Percentiles rank a stretch among this genome's conserved stretches.
phyloP scores from a whole-genome alignment of 768 basidiomycete species.

The Leccinum barrowsii region DNA sequence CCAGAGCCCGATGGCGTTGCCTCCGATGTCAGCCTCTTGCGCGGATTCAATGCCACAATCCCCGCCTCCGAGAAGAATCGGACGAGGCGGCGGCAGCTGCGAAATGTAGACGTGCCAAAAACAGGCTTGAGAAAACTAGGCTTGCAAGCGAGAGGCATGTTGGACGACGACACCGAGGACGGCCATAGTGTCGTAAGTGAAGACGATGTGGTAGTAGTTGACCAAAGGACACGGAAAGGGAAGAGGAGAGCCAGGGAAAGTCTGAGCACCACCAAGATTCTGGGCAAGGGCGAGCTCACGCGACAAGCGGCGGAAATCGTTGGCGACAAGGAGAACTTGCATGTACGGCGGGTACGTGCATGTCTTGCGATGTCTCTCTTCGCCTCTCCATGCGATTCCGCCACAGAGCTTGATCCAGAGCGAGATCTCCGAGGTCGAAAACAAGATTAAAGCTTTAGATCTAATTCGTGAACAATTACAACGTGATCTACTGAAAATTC shows the following conservation, averaged over 20 bases:
- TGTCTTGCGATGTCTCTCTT: constrained; percentile 3
- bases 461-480: constrained; percentile 77
- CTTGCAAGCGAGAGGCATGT: constrained; percentile 71
- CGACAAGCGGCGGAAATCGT: constrained; percentile 84
- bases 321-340: constrained; percentile 89
- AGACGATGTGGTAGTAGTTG: constrained; percentile 69
- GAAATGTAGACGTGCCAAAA: constrained; percentile 72
- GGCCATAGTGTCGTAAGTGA: constrained; percentile 66
- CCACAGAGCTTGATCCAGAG: constrained; percentile 75
- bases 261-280: constrained; percentile 60
- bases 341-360: constrained; percentile 70
- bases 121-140: constrained; percentile 80
- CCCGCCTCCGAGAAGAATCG: constrained; percentile 83
- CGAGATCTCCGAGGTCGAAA: constrained; percentile 86
- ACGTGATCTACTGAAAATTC: constrained; percentile 76
- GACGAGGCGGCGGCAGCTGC: constrained; percentile 69
- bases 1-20: constrained; percentile 73
- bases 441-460: constrained; percentile 86
- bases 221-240: constrained; percentile 31
- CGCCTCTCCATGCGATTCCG: constrained; percentile 5
- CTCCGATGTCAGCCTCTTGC: constrained; percentile 72
- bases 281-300: constrained; percentile 81
- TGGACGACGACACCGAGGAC: constrained; percentile 49
- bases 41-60: constrained; percentile 93
- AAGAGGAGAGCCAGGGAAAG: constrained; percentile 59